Conservation (phyloP, 306 rosid species). For the Mimosa bimucronata region DNA sequence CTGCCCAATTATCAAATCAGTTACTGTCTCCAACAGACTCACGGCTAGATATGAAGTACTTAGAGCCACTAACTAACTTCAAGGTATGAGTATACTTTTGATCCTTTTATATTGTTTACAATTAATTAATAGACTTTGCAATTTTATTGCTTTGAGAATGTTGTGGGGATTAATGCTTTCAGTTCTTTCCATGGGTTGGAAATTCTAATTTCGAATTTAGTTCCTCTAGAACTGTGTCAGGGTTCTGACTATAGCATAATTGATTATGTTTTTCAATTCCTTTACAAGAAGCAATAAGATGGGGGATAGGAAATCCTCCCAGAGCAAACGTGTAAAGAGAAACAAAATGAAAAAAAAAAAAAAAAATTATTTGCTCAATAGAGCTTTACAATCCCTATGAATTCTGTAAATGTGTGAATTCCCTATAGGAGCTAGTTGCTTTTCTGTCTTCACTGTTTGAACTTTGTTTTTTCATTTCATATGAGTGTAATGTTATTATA, state of each 20-base stretch:
- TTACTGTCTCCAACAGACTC: constrained; percentile 68
- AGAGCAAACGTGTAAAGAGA: background rate
- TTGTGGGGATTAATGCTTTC: background rate
- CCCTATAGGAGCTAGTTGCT: background rate
- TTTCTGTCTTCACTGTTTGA: no score
- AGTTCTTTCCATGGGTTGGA: background rate
- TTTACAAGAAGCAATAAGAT: background rate
- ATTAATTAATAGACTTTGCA: background rate
- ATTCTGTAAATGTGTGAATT: background rate
- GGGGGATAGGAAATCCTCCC: background rate
- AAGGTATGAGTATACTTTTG: constrained; percentile 58
- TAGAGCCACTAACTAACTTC: constrained; percentile 63
- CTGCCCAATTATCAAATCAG: constrained; percentile 69
- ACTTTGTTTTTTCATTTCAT: no score
- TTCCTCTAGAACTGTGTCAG: background rate
- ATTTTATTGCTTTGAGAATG: constrained; percentile 9
- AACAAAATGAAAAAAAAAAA: background rate
- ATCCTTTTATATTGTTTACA: constrained; percentile 22
- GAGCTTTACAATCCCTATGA: background rate
- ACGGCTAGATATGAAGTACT: constrained; percentile 50
- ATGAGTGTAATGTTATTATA: no score
- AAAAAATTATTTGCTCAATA: background rate
- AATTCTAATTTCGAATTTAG: background rate
- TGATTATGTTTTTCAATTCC: background rate
- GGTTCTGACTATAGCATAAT: background rate